Evolutionary conservation across 1,139 yeast species (phyloP), one percentile per base, ranked within the genome.

Genomic region (Suhomyces bolitotheri): DNA sequence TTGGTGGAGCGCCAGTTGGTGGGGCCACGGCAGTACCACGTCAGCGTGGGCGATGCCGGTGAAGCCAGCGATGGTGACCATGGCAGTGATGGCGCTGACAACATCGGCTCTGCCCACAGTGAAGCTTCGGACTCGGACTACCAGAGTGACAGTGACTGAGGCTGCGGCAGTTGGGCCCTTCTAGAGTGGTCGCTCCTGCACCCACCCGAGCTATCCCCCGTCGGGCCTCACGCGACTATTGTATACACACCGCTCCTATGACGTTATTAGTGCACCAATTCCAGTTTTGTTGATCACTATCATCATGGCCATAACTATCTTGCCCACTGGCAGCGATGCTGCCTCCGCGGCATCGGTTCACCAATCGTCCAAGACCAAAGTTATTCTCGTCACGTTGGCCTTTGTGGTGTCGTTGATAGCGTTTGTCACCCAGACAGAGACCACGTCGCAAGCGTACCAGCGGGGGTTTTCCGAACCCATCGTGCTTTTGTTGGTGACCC

Each of bases 351-450:
- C 43, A 7, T 44, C 49, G 11, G 12, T 41, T 22, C 39, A 44
- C 24, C 39, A 40, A 13, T 47, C 55, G 2, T 54, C 58, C 21
- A 39, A 39, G 30, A 42, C 53, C 29, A 80, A 80, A 51, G 53
- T 80, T 25, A 46, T 64, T 6, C 76, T 77, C 41, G 83, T 88
- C 3, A 68, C 71, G 3, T 54, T 70, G 1, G 73, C 89, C 7
- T 79, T 87, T 41, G 31, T 78, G 4, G 44, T 81, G 6, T 80
- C 94, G 4, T 58, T 87, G 45, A 49, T 76, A 5, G 56, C 88
- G 6, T 88, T 87, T 59, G 89, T 87, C 2, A 54, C 73, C 7
- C 96, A 87, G 55, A 87, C 96, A 0, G 96, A 87, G 58, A 67
- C 82, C 43, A 87, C 95, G 1, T 77, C 89, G 4, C 82, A 80